phyloP scores from a whole-genome alignment of 225 moss, liverwort and hornwort species.

The Sphagnum tenellum region DNA sequence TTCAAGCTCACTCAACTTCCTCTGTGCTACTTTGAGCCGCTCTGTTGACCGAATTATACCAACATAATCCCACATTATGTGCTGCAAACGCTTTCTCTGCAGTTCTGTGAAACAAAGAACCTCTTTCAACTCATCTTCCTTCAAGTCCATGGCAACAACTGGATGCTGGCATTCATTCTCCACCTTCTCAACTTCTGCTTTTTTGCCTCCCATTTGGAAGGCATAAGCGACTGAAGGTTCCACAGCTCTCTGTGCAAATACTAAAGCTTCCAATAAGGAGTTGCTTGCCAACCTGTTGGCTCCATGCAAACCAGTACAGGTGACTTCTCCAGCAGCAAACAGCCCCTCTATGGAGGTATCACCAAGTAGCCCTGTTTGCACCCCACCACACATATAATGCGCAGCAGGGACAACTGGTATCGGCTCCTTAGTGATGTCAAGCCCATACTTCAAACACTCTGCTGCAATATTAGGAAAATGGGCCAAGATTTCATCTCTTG shows the following conservation, averaged over 20 bases:
- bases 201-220: slow-evolving; percentile 52
- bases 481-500: slow-evolving; percentile 63
- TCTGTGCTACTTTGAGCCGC: slow-evolving; percentile 67
- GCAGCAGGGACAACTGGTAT: slow-evolving; percentile 98
- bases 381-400: slow-evolving; percentile 99
- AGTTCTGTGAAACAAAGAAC: slow-evolving; percentile 49
- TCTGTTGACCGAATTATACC: slow-evolving; percentile 97
- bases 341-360: slow-evolving; percentile 89
- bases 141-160: slow-evolving; percentile 30
- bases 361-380: slow-evolving; percentile 83
- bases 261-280: slow-evolving; percentile 83
- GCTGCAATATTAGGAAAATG: slow-evolving; percentile 97
- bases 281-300: slow-evolving; percentile 98
- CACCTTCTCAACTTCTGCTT: slow-evolving; percentile 75
- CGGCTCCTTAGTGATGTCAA: slow-evolving; percentile 84
- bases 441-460: slow-evolving; percentile 85
- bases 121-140: slow-evolving; percentile 30
- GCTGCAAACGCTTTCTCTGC: slow-evolving; percentile 79
- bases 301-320: slow-evolving; percentile 94
- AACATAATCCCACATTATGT: slow-evolving; percentile 96
- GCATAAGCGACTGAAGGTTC: slow-evolving; percentile 89
- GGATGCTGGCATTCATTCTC: slow-evolving; percentile 63
- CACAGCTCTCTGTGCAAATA: slow-evolving; percentile 95
- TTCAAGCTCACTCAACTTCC: slow-evolving; percentile 56
- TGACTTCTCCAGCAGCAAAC: slow-evolving; percentile 95